Evolutionary conservation across 1,284 basidiomycete species (phyloP).

Genomic region (Erythrobasidium hasegawianum): DNA sequence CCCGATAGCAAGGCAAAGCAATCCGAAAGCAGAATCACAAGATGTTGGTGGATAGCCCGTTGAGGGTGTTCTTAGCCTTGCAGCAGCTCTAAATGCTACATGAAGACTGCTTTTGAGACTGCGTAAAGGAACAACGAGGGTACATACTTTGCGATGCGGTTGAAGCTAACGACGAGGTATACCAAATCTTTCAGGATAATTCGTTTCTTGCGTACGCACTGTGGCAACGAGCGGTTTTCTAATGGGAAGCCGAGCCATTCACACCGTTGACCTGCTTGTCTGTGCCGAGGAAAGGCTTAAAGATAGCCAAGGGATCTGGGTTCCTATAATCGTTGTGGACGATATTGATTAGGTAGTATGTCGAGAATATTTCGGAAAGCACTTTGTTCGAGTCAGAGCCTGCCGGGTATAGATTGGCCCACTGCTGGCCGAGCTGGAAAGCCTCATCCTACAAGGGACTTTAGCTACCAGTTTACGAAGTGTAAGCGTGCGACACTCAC

Average conservation of each 20-base stretch:
- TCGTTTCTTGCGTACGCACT: too few species aligned
- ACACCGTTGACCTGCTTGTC: too few species aligned
- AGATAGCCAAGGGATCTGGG: constrained; percentile 69
- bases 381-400: constrained; percentile 36
- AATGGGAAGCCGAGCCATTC: too few species aligned
- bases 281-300: constrained; percentile 65
- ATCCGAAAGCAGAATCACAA: too few species aligned
- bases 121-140: too few species aligned
- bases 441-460: constrained; percentile 44
- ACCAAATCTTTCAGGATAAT: too few species aligned
- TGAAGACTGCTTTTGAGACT: too few species aligned
- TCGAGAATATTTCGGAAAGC: constrained; percentile 40
- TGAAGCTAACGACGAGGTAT: too few species aligned
- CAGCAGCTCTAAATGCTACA: too few species aligned
- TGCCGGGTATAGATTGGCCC: constrained; percentile 44
- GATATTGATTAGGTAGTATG: constrained; percentile 44
- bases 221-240: too few species aligned
- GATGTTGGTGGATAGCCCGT: background rate
- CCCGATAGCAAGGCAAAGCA: too few species aligned
- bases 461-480: background rate
- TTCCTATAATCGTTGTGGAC: constrained; percentile 46
- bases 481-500: constrained; percentile 51
- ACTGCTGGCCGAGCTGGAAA: constrained; percentile 46
- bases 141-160: too few species aligned
- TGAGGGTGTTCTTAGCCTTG: background rate